These are phyloP conservation scores for Hemisphaericaspora nanyangensis DNA, from an alignment of 805 yeast genomes.

Conservation along the genomic window DNA sequence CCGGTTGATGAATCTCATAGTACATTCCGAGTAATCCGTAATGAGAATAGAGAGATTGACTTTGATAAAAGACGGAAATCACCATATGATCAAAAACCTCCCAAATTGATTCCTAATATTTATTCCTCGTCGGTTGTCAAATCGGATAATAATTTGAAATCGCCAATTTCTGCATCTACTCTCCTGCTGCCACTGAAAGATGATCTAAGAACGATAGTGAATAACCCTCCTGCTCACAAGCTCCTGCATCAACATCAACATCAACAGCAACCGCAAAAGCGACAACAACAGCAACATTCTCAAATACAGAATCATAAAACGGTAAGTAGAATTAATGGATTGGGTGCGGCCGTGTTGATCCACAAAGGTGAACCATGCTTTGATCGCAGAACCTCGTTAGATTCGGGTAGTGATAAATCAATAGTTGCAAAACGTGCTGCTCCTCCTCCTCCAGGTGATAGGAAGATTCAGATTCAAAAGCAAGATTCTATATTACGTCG, in stretches of 20 bases:
- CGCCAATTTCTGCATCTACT: slow-evolving; percentile 36
- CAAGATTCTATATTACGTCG: slow-evolving; percentile 8
- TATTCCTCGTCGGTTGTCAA: slow-evolving; percentile 29
- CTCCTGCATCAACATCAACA: background rate
- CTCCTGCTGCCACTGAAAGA: slow-evolving; percentile 24
- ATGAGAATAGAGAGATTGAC: slow-evolving; percentile 69
- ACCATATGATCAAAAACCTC: slow-evolving; percentile 51
- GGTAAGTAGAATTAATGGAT: background rate
- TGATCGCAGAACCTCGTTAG: background rate
- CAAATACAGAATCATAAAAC: background rate
- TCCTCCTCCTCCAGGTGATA: slow-evolving; percentile 58
- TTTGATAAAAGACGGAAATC: slow-evolving; percentile 76
- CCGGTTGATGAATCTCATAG: slow-evolving; percentile 12
- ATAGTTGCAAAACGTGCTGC: slow-evolving; percentile 69
- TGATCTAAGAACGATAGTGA: slow-evolving; percentile 6
- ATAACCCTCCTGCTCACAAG: background rate
- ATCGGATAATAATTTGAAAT: slow-evolving; percentile 17
- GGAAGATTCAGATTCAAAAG: slow-evolving; percentile 8
- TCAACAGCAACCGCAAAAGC: background rate
- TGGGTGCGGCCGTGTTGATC: background rate
- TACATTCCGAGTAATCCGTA: slow-evolving; percentile 65
- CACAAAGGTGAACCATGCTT: background rate
- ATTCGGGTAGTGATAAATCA: slow-evolving; percentile 11
- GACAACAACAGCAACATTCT: background rate
- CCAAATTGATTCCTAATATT: slow-evolving; percentile 36